These are phyloP conservation scores for Nothopassalora personata DNA, from an alignment of 2,329 filamentous ascomycete species.

Conservation along the genomic window DNA sequence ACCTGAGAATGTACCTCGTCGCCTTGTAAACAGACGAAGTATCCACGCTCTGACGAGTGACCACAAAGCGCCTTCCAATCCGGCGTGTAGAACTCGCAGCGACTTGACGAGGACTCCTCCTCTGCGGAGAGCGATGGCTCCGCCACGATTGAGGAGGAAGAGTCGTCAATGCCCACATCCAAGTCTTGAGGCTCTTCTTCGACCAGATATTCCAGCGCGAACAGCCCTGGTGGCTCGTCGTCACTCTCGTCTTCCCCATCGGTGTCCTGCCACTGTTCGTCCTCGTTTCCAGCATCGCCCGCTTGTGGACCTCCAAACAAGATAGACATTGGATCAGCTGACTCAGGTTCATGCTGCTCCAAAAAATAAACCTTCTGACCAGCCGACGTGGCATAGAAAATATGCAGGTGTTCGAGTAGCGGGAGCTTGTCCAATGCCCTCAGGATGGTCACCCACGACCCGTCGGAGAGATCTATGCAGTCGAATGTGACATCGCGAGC, in stretches of 20 bases:
- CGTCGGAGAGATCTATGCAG: slow-evolving; percentile 17
- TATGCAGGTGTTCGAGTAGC: slow-evolving; percentile 24
- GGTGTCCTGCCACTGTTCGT: not conserved
- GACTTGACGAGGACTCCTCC: not conserved
- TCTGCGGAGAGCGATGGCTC: not conserved
- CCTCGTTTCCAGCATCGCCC: not conserved
- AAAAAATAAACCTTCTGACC: slow-evolving; percentile 25
- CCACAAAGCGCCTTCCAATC: slow-evolving; percentile 8
- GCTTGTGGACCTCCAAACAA: not conserved
- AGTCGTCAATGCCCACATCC: not conserved
- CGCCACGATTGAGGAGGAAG: not conserved
- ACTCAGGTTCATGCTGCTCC: slow-evolving; percentile 13
- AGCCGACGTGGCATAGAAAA: slow-evolving; percentile 21
- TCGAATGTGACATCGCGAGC: slow-evolving; percentile 11
- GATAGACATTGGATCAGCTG: not conserved
- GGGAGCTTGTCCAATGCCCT: slow-evolving; percentile 20
- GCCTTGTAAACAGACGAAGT: slow-evolving; percentile 20
- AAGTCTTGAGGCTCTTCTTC: not conserved
- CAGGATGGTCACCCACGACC: slow-evolving; percentile 26
- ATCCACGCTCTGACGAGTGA: slow-evolving; percentile 15
- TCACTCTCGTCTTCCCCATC: not conserved
- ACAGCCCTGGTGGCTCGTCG: not conserved
- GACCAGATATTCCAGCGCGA: not conserved
- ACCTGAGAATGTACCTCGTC: slow-evolving; percentile 18
- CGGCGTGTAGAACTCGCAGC: not conserved